Base-by-base conservation (phyloP, 2,329 filamentous ascomycete genomes). In the Ophiocordyceps unilateralis region DNA sequence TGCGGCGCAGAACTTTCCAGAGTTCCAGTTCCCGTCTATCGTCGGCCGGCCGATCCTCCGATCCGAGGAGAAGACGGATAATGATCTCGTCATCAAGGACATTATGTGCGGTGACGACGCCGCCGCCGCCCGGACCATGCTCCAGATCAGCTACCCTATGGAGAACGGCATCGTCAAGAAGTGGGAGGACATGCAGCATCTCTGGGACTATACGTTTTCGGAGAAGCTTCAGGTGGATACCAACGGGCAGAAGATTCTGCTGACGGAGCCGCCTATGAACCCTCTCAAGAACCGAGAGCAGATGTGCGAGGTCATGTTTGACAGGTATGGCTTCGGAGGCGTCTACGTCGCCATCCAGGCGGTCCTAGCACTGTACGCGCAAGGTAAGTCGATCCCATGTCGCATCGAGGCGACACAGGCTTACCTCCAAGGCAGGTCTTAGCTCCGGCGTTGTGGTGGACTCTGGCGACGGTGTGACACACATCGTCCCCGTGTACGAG, bases 51-150 rank as follows among this genome's bases (percentile, higher is more conserved):
- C 91, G 42, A 98, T 98, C 65, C 76, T 98, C 58, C 86, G 91
- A 66, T 88, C 88, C 48, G 91, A 98, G 71, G 91, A 98, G 66
- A 73, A 74, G 59, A 72, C 69, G 54, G 66, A 67, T 59, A 67
- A 64, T 58, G 66, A 74, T 58, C 55, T 76, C 69, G 80, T 75
- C 64, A 82, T 77, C 65, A 96, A 95, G 74, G 91, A 98, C 68
- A 95, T 98, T 61, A 98, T 98, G 91, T 96, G 89, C 67, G 91
- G 91, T 61, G 91, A 98, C 67, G 89, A 98, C 68, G 91, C 91
- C 41, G 88, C 91, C 15, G 87, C 87, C 43, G 89, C 91, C 51
- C 80, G 91, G 57, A 94, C 84, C 48, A 94, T 95, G 87, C 78
- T 98, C 47, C 91, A 98, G 65, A 93, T 98, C 59, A 93, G 83